These are phyloP conservation scores for Solanum pinnatisectum DNA, from an alignment of 257 asterid genomes.

Conservation along the genomic window DNA sequence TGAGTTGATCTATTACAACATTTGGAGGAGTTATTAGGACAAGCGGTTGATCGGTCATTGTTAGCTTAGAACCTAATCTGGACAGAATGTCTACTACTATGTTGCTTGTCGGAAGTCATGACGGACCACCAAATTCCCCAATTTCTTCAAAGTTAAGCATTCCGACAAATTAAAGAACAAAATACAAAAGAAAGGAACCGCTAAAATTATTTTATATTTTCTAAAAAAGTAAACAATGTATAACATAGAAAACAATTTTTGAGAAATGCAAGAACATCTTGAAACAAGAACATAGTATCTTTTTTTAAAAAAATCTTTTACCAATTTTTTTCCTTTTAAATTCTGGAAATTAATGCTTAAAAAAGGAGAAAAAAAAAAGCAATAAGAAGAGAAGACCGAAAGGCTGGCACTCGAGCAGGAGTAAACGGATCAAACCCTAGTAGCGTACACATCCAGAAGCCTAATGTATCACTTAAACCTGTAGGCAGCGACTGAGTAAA, in stretches of 20 bases:
- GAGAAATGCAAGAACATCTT: neutral
- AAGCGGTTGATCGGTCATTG: neutral
- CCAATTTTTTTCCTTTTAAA: neutral
- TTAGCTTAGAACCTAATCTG: neutral
- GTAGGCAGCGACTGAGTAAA: neutral
- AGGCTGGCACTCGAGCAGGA: neutral
- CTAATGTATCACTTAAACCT: neutral
- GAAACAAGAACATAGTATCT: neutral
- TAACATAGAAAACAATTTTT: neutral
- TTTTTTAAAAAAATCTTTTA: neutral
- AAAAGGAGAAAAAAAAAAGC: neutral
- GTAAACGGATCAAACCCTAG: neutral
- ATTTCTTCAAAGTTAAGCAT: too few relatives aligned
- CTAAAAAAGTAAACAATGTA: neutral
- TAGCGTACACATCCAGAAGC: neutral
- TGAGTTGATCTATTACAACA: neutral
- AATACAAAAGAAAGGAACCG: neutral
- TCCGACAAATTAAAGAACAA: neutral
- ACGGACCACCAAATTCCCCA: too few relatives aligned
- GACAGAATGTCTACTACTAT: too few relatives aligned
- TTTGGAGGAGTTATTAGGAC: neutral
- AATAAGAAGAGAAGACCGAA: neutral
- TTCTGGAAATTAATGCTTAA: neutral
- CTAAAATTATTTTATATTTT: neutral
- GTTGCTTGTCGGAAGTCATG: too few relatives aligned